Evolutionary conservation across 352 stramenopile genomes (phyloP), one percentile per base, ranked within the genome.

Genomic region (Globisporangium viniferum): DNA sequence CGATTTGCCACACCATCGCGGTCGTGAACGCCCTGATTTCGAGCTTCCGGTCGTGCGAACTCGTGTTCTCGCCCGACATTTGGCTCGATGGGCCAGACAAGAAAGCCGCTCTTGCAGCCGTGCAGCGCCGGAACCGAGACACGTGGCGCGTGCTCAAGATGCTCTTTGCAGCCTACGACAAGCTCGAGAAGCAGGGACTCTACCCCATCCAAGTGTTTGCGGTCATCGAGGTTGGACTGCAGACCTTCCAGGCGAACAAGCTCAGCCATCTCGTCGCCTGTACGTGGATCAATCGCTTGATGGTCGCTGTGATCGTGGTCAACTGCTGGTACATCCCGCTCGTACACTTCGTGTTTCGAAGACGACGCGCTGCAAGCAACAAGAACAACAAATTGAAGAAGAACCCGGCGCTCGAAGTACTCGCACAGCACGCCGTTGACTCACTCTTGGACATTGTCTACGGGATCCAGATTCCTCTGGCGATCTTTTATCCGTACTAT

Each of bases 191-290:
- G 56, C 58, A 59, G 24, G 64, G 64, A 1, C 46, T 70, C 44
- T 63, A 65, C 35, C 44, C 65, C n/a, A 24, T 55, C 5, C 64
- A 70, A 6, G 64, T 70, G 3, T 48, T 63, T 5, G 49, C 62
- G 15, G 29, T 69, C 3, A 48, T 74, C 27, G 60, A 79, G 33
- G 48, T 79, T 20, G 61, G 57, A 14, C 24, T 73, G n/a, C 70
- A 79, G 59, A 67, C 64, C 18, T 78, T 67, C 63, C 73, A 78
- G 53, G 55, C 54, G 14, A 59, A 58, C 69, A 74, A 71, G 9
- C 46, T 76, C 6, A 74, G 62, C 39, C 39, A 59, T 2, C 29
- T 74, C 18, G 56, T 79, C 20, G 49, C 63, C 6, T 66, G 35
- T 3, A 12, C 29, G 7, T 66, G 62, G 62, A 67, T 79, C 59